Conservation (phyloP, 2,329 filamentous ascomycete species). For the Microsporum canis region DNA sequence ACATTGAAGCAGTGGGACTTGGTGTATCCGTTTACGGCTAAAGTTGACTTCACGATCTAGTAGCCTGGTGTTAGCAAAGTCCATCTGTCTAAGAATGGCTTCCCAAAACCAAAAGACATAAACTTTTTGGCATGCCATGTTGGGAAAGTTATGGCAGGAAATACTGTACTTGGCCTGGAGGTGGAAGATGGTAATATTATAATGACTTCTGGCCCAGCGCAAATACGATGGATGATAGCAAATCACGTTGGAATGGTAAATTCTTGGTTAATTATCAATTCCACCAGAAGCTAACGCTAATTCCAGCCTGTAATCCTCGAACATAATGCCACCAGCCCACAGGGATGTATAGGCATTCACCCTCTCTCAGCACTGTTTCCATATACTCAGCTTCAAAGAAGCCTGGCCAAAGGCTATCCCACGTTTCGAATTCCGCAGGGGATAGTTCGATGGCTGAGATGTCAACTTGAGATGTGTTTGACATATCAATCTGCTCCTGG, state of each 20-base stretch:
- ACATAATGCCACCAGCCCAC: slow-evolving; percentile 99
- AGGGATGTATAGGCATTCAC: slow-evolving; percentile 81
- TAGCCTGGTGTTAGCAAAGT: too few relatives aligned
- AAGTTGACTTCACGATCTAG: too few relatives aligned
- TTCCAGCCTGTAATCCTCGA: slow-evolving; percentile 69
- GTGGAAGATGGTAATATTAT: too few relatives aligned
- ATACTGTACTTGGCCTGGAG: too few relatives aligned
- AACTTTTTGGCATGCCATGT: too few relatives aligned
- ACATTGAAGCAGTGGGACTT: too few relatives aligned
- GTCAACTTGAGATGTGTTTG: slow-evolving; percentile 75
- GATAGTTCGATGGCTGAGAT: slow-evolving; percentile 55
- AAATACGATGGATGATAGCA: neutral
- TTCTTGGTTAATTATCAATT: slow-evolving; percentile 35
- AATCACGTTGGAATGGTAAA: neutral
- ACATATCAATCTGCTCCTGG: slow-evolving; percentile 69
- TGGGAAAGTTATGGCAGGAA: too few relatives aligned
- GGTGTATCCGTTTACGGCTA: too few relatives aligned
- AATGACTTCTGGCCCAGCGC: too few relatives aligned
- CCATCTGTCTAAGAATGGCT: too few relatives aligned
- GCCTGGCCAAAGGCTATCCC: slow-evolving; percentile 39
- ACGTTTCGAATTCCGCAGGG: slow-evolving; percentile 31
- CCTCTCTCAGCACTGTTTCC: slow-evolving; percentile 66
- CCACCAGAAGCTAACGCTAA: slow-evolving; percentile 98
- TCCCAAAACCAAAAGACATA: too few relatives aligned
- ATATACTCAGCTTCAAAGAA: slow-evolving; percentile 55